A percentile compares a stretch with the other conserved stretches of the same genome.
phyloP scores from a whole-genome alignment of 768 basidiomycete species.

The Auriculariales sp. region DNA sequence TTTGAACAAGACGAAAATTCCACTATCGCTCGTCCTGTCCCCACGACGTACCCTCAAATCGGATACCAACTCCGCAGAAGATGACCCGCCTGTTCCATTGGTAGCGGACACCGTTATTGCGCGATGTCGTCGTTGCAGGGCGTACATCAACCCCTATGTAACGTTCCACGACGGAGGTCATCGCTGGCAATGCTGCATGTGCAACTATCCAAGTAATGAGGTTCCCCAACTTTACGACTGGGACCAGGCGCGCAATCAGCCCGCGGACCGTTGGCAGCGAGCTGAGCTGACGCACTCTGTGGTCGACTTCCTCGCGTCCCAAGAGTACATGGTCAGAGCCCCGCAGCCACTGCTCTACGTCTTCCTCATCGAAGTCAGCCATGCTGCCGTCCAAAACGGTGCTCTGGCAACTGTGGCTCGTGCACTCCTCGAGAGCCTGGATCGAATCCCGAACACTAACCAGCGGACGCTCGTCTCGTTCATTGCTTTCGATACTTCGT shows the following conservation, averaged over 20 bases:
- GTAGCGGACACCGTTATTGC: conserved; percentile 91
- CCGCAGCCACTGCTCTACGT: conserved; percentile 96
- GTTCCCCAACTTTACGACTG: conserved; percentile 98
- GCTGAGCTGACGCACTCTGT: conserved; percentile 85
- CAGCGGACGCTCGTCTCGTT: conserved; percentile 84
- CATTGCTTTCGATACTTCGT: conserved; percentile 78
- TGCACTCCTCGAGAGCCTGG: conserved; percentile 88
- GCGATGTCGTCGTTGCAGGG: conserved; percentile 86
- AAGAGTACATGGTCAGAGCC: conserved; percentile 98
- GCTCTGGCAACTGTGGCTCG: conserved; percentile 85
- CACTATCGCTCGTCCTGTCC: conserved; percentile 76
- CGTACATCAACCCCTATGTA: conserved; percentile 95
- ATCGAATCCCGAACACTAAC: conserved; percentile 91
- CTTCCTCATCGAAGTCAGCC: conserved; percentile 94
- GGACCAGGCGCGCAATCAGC: conserved; percentile 87
- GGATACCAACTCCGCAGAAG: conserved; percentile 21
- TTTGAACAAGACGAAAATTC: conserved; percentile 79
- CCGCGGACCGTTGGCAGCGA: conserved; percentile 88
- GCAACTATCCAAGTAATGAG: conserved; percentile 94
- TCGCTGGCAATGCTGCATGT: conserved; percentile 99
- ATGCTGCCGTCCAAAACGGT: conserved; percentile 83
- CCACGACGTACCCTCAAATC: conserved; percentile 80
- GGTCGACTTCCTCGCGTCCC: conserved; percentile 96
- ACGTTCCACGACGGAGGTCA: conserved; percentile 97
- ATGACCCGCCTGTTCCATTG: conserved; percentile 70